Base-by-base conservation (phyloP, 352 stramenopile genomes). In the Globisporangium emineosum region DNA sequence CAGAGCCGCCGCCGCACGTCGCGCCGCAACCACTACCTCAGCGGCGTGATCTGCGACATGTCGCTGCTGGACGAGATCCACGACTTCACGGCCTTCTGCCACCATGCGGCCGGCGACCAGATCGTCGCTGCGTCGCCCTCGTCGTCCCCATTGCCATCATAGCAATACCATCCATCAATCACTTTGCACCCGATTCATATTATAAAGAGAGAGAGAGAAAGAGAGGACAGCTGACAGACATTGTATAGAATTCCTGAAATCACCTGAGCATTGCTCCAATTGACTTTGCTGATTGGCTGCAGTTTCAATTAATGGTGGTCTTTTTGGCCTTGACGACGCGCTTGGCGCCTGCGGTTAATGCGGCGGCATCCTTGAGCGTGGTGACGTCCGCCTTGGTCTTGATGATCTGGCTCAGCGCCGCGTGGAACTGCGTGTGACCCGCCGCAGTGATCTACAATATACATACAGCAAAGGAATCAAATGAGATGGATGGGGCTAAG, bases 21-120 rank as follows among this genome's bases (percentile, higher is more conserved):
- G 13, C 70, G 86, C 35, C 83, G 86, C 47, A 86, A 89, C 62
- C 81, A 91, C 61, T 91, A 94, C 72, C 76, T 94, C 60, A 67
- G 79, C 55, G 82, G 88, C 30, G 75, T 94, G 64, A 69, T 94
- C 47, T 59, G 74, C 8, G 86, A 94, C 70, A 86, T 92, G 77
- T 62, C 67, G 27, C 66, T 89, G 43, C 65, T 90, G 42, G 83
- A 91, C 57, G 74, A 90, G 12, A 66, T 90, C 59, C 73, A 75
- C 62, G 64, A 65, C n/a, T 82, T 79, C 61, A 77, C 76, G 43
- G 68, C 67, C 57, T 87, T 80, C 60, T 40, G 66, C 25, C 70
- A 70, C 60, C 25, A 51, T 3, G 52, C n/a, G 13, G 63, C 67
- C 43, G 67, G 68, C 42, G 80, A 89, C 57, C 69, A 89, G 64